phyloP scores from a whole-genome alignment of 1,284 basidiomycete genomes.

The Wolfiporia cocos region DNA sequence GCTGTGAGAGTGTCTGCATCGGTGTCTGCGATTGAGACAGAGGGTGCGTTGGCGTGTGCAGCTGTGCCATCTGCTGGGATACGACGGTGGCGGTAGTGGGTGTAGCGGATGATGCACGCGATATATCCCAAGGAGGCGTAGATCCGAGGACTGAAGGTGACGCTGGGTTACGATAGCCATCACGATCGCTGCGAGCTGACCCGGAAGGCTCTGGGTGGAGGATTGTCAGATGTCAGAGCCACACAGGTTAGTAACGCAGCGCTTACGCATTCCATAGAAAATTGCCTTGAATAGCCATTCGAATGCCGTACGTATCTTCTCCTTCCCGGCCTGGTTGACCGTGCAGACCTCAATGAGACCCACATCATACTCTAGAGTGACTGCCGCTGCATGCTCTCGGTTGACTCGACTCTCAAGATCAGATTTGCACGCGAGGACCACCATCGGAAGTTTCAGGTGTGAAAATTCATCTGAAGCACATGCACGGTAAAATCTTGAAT shows the following conservation, averaged over 20 bases:
- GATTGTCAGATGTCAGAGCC: not conserved
- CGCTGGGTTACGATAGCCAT: conserved; percentile 60
- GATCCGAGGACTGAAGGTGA: conserved; percentile 55
- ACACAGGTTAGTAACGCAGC: not conserved
- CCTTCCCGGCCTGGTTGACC: conserved; percentile 43
- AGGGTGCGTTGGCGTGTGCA: conserved; percentile 25
- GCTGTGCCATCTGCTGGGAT: conserved; percentile 7
- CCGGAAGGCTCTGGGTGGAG: conserved; percentile 19
- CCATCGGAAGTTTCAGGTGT: conserved; percentile 47
- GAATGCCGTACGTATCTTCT: conserved; percentile 61
- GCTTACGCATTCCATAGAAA: conserved; percentile 46
- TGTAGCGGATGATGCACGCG: conserved; percentile 40
- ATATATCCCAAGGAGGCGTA: conserved; percentile 47
- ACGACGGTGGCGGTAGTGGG: conserved; percentile 38
- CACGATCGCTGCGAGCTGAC: conserved; percentile 26
- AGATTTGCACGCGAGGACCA: conserved; percentile 73
- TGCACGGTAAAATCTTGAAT: not conserved
- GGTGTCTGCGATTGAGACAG: conserved; percentile 21
- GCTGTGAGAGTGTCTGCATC: conserved; percentile 4
- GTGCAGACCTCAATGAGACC: conserved; percentile 65
- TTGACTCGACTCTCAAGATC: conserved; percentile 56
- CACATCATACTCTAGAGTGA: conserved; percentile 50
- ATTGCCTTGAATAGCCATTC: conserved; percentile 60
- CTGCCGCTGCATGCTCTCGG: conserved; percentile 41
- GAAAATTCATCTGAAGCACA: conserved; percentile 45